Evolutionary conservation across 305 asterid species (phyloP).

Genomic region (Ilex paraguariensis): DNA sequence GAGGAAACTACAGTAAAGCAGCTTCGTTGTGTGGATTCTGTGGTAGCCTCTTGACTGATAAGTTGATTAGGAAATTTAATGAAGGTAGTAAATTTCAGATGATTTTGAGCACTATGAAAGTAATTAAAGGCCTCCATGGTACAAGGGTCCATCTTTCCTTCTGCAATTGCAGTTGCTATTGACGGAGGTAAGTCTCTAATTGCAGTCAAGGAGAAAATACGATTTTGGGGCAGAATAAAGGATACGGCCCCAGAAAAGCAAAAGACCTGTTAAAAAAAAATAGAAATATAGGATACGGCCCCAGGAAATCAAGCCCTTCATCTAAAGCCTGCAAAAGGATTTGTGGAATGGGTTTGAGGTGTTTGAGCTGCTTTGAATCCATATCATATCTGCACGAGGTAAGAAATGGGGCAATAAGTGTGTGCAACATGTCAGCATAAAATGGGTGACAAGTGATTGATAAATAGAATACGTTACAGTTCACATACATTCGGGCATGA

Average conservation of each 20-base stretch:
- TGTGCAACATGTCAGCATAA: not conserved
- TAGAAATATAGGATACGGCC: constrained; percentile 68
- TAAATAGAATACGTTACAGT: constrained; percentile 3
- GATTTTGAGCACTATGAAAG: constrained; percentile 20
- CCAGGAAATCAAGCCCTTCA: constrained; percentile 60
- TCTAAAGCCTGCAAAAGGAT: constrained; percentile 43
- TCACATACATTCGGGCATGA: constrained; percentile 66
- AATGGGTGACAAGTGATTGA: constrained; percentile 2
- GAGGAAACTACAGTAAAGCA: constrained; percentile 36
- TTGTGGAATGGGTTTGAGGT: constrained; percentile 53
- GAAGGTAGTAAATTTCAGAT: constrained; percentile 10
- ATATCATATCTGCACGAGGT: constrained; percentile 53
- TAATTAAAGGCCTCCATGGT: constrained; percentile 67
- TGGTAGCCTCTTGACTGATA: constrained; percentile 26
- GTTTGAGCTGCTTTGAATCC: constrained; percentile 49
- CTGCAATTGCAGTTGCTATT: constrained; percentile 60
- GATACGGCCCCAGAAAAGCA: constrained; percentile 64
- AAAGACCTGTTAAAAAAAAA: not conserved
- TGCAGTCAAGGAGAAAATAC: constrained; percentile 35
- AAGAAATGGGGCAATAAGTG: not conserved
- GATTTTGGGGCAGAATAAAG: constrained; percentile 18
- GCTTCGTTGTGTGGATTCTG: constrained; percentile 32
- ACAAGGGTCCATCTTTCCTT: constrained; percentile 64
- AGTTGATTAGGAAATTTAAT: constrained; percentile 18
- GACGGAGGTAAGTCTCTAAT: constrained; percentile 50